Evolutionary conservation across 805 yeast genomes (phyloP), one percentile per base, ranked within the genome.

Genomic region (Suhomyces sp.): DNA sequence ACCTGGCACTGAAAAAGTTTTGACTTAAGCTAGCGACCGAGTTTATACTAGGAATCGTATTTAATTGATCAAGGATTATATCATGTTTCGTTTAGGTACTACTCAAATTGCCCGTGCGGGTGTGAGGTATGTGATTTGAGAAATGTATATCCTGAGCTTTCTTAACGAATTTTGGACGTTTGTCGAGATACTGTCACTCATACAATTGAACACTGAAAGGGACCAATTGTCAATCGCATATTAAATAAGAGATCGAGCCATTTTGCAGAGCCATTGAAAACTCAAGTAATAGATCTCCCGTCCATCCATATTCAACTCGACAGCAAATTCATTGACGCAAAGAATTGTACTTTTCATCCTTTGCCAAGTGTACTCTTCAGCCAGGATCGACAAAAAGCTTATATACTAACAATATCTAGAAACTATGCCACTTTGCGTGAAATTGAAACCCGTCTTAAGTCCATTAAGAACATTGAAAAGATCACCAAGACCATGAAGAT

Each of bases 401-500:
- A 42, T n/a, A 24, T 24, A 42, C 31, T 47, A 66, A 73, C 67
- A 69, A 67, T 68, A 29, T 46, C 23, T 58, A 89, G 97, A 87
- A 86, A 86, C 81, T 93, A 90, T 81, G 99, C 99, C 68, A 94
- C 99, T 64, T 83, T 94, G 73, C 93, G 97, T 81, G 99, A 94
- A 78, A 96, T 94, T 70, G 99, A 94, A 82, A 88, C 84, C 76
- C 96, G 99, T 82, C 85, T 94, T 72, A 94, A 94, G 82, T 90
- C 97, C 61, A 94, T 94, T 74, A 94, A 93, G 83, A 94, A 94
- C 84, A 93, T 94, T 74, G 97, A 94, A 80, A 94, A 94, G 82
- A 94, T 94, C 80, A 94, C 99, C 79, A 94, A 94, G 80, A 94
- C 99, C 76, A 94, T 94, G 98, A 94, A 92, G 83, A 87, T 94